Evolutionary conservation across 2,329 filamentous ascomycete species (phyloP).

Genomic region (Calonectria pteridis): DNA sequence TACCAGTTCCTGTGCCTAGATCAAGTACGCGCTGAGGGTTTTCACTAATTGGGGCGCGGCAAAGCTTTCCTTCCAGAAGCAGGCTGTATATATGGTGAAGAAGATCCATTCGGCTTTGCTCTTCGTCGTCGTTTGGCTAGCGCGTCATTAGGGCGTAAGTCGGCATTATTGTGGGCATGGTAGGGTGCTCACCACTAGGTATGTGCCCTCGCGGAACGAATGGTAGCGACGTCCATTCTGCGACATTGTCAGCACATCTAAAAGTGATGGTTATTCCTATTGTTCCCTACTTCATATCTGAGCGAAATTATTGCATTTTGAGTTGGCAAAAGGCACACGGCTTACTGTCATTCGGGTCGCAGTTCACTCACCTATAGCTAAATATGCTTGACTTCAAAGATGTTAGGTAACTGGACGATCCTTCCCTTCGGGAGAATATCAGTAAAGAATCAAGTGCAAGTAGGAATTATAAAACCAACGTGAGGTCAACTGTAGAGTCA

Average conservation of each 20-base stretch:
- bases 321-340: neutral
- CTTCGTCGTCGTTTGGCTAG: conserved; percentile 1
- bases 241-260: neutral
- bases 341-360: neutral
- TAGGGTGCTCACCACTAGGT: neutral
- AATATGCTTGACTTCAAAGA: neutral
- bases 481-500: neutral
- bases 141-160: neutral
- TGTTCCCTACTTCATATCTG: neutral
- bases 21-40: neutral
- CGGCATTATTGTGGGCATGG: neutral
- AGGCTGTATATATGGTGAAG: neutral
- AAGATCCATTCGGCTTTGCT: neutral
- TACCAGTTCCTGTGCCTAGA: conserved; percentile 5
- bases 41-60: neutral
- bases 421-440: neutral
- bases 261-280: too few relatives aligned
- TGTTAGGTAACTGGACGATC: neutral
- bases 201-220: neutral
- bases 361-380: neutral
- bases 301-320: neutral
- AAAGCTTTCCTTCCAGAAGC: conserved; percentile 1
- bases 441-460: neutral
- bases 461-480: neutral
- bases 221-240: conserved; percentile 3